Percentiles rank a stretch among this genome's conserved stretches.
Evolutionary conservation across 257 asterid species (phyloP).

Genomic region (Primulina huaijiensis): DNA sequence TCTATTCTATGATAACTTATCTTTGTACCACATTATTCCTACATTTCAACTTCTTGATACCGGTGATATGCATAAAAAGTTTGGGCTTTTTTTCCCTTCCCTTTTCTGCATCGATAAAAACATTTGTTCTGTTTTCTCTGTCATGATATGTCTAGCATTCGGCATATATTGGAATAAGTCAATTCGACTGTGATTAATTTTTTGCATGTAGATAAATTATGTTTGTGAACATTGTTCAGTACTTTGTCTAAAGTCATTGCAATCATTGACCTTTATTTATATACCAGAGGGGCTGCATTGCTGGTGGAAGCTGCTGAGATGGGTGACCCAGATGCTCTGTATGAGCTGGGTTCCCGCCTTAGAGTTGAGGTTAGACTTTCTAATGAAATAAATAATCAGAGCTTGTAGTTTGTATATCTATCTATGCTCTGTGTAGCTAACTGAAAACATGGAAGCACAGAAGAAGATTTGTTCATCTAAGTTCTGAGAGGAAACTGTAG

Average conservation of each 20-base stretch:
- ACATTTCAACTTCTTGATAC: slow-evolving; percentile 10
- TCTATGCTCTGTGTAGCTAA: slow-evolving; percentile 2
- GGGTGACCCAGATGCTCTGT: slow-evolving; percentile 94
- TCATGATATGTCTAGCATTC: neutral
- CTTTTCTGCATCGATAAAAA: neutral
- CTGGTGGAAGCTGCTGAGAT: slow-evolving; percentile 97
- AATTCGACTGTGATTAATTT: slow-evolving; percentile 10
- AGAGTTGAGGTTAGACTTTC: slow-evolving; percentile 70
- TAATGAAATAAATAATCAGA: slow-evolving; percentile 7
- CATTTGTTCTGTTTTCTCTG: neutral
- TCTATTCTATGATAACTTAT: slow-evolving; percentile 10
- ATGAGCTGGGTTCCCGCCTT: slow-evolving; percentile 77
- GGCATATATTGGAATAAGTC: neutral
- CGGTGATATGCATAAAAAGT: slow-evolving; percentile 1
- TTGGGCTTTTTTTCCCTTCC: slow-evolving; percentile 1
- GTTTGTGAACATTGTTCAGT: neutral
- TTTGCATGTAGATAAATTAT: neutral
- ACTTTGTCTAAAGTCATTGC: slow-evolving; percentile 16
- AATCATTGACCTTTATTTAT: slow-evolving; percentile 24
- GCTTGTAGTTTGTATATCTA: slow-evolving; percentile 8
- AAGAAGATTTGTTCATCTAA: slow-evolving; percentile 4
- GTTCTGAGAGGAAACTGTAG: neutral
- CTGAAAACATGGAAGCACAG: neutral
- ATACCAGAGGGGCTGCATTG: slow-evolving; percentile 86
- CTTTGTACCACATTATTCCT: slow-evolving; percentile 13